phyloP scores from a whole-genome alignment of 2,329 filamentous ascomycete species.

The Venturia nashicola region DNA sequence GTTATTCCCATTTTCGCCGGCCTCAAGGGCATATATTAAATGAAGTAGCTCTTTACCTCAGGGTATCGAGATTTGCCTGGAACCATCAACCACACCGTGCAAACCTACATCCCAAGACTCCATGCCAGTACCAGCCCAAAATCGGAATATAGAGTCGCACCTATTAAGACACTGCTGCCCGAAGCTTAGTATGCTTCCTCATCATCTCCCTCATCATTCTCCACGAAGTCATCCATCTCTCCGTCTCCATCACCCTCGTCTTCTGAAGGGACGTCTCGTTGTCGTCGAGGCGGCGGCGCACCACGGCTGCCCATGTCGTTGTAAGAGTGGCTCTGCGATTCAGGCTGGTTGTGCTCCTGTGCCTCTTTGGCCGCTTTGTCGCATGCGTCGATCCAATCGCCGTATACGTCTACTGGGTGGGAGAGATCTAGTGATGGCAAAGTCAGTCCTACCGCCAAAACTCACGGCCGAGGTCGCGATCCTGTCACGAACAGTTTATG shows the following conservation, averaged over 20 bases:
- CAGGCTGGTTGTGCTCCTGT: slow-evolving; percentile 23
- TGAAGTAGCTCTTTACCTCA: neutral
- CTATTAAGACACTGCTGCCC: neutral
- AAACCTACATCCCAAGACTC: neutral
- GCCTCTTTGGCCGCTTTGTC: slow-evolving; percentile 57
- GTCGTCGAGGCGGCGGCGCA: neutral
- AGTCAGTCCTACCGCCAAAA: slow-evolving; percentile 5
- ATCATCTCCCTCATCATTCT: slow-evolving; percentile 25
- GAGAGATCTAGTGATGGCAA: slow-evolving; percentile 54
- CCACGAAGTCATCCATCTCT: slow-evolving; percentile 12
- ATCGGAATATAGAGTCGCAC: neutral
- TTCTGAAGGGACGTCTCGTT: neutral
- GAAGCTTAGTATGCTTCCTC: slow-evolving; percentile 19
- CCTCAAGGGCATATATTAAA: neutral
- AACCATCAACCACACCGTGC: neutral
- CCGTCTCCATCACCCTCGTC: neutral
- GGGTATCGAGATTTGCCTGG: neutral
- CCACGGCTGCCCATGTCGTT: neutral
- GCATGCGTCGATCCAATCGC: slow-evolving; percentile 96
- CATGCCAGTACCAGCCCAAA: neutral
- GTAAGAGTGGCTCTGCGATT: slow-evolving; percentile 1
- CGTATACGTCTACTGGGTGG: slow-evolving; percentile 87
- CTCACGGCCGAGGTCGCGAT: neutral
- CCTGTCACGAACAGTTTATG: slow-evolving; percentile 63
- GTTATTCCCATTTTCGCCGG: neutral